phyloP scores from a whole-genome alignment of 352 stramenopile species.

The Phytopythium boreale region DNA sequence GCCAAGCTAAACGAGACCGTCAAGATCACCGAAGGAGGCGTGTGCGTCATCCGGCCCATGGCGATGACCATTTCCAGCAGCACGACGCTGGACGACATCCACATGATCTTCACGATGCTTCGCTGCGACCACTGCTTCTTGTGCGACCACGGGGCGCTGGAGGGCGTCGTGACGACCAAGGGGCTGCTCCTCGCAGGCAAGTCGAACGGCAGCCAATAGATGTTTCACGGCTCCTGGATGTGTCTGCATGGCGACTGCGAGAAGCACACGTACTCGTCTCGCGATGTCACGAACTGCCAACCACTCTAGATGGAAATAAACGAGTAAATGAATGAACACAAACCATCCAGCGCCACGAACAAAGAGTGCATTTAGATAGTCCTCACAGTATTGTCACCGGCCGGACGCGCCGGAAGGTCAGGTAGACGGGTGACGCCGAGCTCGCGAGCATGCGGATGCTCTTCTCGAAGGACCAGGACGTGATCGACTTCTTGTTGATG shows the following conservation, averaged over 20 bases:
- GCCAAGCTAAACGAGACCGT: conserved; percentile 48
- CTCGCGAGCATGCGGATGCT: conserved; percentile 82
- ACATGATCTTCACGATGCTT: conserved; percentile 92
- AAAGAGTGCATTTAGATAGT: neutral
- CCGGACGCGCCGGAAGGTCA: conserved; percentile 72
- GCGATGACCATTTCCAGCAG: conserved; percentile 79
- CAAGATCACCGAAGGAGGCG: conserved; percentile 64
- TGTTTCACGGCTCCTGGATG: neutral
- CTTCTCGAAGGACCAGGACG: conserved; percentile 81
- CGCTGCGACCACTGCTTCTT: conserved; percentile 87
- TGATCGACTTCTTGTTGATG: conserved; percentile 89
- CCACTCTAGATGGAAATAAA: neutral
- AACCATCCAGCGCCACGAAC: no score
- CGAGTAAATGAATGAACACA: neutral
- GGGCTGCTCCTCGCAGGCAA: conserved; percentile 57
- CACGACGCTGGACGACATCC: conserved; percentile 80
- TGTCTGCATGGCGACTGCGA: no score
- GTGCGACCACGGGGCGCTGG: conserved; percentile 77
- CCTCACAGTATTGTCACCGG: conserved; percentile 61
- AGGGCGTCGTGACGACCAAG: conserved; percentile 82
- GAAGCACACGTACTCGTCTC: no score
- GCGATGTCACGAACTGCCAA: neutral
- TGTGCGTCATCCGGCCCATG: conserved; percentile 72
- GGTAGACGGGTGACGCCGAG: conserved; percentile 78
- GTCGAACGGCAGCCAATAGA: conserved; percentile 3